Conservation (phyloP, 2,329 filamentous ascomycete genomes). For the Rutstroemia sp. region DNA sequence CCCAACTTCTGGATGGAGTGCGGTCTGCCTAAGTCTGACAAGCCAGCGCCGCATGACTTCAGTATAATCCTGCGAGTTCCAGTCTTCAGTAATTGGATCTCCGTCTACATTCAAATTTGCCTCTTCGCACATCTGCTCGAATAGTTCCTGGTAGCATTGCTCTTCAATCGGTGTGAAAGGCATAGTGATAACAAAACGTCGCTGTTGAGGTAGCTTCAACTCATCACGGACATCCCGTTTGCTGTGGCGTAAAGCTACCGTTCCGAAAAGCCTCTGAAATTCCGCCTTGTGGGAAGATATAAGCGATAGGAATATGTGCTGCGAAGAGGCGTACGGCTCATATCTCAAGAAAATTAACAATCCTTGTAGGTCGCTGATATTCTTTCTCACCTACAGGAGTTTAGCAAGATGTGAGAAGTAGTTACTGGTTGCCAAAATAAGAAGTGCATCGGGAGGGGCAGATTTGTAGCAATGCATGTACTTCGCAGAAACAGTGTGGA, state of each 20-base stretch:
- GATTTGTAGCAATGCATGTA: no score
- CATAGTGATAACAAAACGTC: constrained; percentile 78
- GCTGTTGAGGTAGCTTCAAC: constrained; percentile 72
- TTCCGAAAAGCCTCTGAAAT: constrained; percentile 63
- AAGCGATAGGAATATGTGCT: constrained; percentile 61
- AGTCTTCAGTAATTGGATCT: constrained; percentile 50
- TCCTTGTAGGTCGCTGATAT: constrained; percentile 71
- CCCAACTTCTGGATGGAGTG: constrained; percentile 78
- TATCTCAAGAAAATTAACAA: constrained; percentile 74
- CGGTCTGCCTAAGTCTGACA: constrained; percentile 69
- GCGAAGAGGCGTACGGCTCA: constrained; percentile 63
- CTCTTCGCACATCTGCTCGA: constrained; percentile 65
- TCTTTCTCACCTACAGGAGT: constrained; percentile 41
- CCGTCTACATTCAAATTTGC: constrained; percentile 49
- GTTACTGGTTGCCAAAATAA: no score
- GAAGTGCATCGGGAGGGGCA: no score
- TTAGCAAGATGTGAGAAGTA: no score
- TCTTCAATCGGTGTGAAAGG: constrained; percentile 89
- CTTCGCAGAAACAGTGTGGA: background rate
- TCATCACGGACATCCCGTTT: constrained; percentile 77
- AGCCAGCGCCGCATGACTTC: constrained; percentile 76
- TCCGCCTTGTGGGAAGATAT: constrained; percentile 51
- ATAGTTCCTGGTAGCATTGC: constrained; percentile 74
- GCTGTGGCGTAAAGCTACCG: constrained; percentile 74
- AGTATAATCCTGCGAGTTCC: constrained; percentile 53